These are phyloP conservation scores for Phytophthora macrochlamydospora DNA, from an alignment of 352 stramenopile species.

Conservation along the genomic window DNA sequence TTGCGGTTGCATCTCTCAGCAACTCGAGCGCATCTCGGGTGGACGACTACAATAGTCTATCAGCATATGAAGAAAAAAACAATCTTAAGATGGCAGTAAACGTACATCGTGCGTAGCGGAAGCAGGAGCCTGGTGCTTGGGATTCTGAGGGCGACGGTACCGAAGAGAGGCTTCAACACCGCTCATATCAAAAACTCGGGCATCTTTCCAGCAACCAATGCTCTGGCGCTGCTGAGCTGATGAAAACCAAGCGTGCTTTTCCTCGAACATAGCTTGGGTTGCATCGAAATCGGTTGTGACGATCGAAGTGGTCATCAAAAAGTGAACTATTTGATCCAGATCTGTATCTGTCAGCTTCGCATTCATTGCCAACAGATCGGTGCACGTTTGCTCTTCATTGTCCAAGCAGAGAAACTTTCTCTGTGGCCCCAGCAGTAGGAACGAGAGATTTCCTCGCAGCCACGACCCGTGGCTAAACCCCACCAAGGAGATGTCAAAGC, in stretches of 20 bases:
- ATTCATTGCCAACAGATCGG: conserved; percentile 43
- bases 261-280: conserved; percentile 42
- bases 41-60: conserved; percentile 11
- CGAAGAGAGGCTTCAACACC: conserved; percentile 47
- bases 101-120: conserved; percentile 22
- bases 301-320: conserved; percentile 64
- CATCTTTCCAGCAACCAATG: conserved; percentile 59
- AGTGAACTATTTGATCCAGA: conserved; percentile 64
- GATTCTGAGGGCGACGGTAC: conserved; percentile 57
- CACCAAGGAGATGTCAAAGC: conserved; percentile 70
- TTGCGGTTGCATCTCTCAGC: conserved; percentile 28
- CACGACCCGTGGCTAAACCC: conserved; percentile 68
- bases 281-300: conserved; percentile 57
- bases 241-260: conserved; percentile 59
- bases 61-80: neutral
- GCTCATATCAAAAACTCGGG: conserved; percentile 54
- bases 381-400: conserved; percentile 51
- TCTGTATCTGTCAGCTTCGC: conserved; percentile 36
- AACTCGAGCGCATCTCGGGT: conserved; percentile 41
- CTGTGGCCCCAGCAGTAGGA: conserved; percentile 53
- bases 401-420: conserved; percentile 61
- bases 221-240: conserved; percentile 41
- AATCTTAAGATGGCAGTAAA: neutral
- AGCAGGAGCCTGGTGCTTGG: conserved; percentile 31
- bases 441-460: conserved; percentile 69